Percentiles rank a stretch among this genome's conserved stretches.
phyloP scores from a whole-genome alignment of 1,139 yeast species.

The Saccharomyces hybrid region DNA sequence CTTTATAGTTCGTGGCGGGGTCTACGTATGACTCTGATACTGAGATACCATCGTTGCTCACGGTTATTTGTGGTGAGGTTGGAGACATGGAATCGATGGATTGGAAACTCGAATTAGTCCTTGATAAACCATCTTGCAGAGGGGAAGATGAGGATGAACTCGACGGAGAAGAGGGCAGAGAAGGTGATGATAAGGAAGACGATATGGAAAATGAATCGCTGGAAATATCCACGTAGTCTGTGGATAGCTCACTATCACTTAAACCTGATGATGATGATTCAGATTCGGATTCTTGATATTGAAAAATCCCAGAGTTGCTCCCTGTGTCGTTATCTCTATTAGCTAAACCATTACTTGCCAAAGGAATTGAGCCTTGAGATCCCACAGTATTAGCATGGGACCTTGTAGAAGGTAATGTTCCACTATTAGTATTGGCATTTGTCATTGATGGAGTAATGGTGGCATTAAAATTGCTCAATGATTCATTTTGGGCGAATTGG shows the following conservation, averaged over 20 bases:
- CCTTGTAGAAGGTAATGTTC: not conserved
- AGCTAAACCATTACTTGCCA: not conserved
- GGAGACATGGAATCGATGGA: not conserved
- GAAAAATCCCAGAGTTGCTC: constrained; percentile 1
- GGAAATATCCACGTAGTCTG: constrained; percentile 29
- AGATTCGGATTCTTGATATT: constrained; percentile 2
- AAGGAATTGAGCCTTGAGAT: not conserved
- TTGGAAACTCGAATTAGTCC: not conserved
- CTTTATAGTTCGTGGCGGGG: not conserved
- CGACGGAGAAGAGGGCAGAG: constrained; percentile 4
- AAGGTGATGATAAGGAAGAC: constrained; percentile 11
- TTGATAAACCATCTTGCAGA: not conserved
- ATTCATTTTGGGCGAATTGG: not conserved
- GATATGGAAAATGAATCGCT: constrained; percentile 4
- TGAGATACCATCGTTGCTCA: not conserved
- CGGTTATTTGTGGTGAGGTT: not conserved
- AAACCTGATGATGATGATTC: constrained; percentile 24
- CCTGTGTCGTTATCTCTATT: not conserved
- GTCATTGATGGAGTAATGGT: not conserved
- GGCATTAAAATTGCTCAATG: not conserved
- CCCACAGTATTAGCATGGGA: not conserved
- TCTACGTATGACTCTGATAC: not conserved
- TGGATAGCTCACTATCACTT: constrained; percentile 31
- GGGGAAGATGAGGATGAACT: not conserved
- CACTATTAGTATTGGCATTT: not conserved